A percentile compares a stretch with the other conserved stretches of the same genome.
phyloP scores from a whole-genome alignment of 2,329 filamentous ascomycete genomes.

The Pseudogymnoascus sp. region DNA sequence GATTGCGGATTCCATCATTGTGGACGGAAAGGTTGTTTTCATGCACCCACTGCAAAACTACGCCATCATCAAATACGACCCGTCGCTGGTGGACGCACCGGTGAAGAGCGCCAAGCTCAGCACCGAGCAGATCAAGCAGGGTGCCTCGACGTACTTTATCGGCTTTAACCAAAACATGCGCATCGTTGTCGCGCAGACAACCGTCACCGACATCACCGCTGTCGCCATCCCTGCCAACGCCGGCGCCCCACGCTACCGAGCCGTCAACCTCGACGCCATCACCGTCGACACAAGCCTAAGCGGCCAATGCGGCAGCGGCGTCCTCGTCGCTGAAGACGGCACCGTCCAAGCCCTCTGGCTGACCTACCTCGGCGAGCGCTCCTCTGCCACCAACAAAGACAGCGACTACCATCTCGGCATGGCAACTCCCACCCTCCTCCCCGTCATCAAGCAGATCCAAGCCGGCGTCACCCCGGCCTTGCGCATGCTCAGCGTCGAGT shows the following conservation, averaged over 20 bases:
- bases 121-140: conserved; percentile 77
- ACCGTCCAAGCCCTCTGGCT: conserved; percentile 94
- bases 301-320: conserved; percentile 87
- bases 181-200: conserved; percentile 88
- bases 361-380: conserved; percentile 89
- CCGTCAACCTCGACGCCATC: conserved; percentile 93
- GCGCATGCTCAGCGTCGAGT: conserved; percentile 88
- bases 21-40: conserved; percentile 91
- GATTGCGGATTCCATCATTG: conserved; percentile 91
- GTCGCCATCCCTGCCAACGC: conserved; percentile 94
- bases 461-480: conserved; percentile 71
- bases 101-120: conserved; percentile 84
- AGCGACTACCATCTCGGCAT: conserved; percentile 95
- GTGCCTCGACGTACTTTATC: conserved; percentile 89
- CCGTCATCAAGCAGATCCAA: conserved; percentile 82
- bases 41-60: conserved; percentile 97
- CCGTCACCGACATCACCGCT: conserved; percentile 93
- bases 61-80: conserved; percentile 90
- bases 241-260: conserved; percentile 83
- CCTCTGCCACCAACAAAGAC: conserved; percentile 70
- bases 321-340: conserved; percentile 81
- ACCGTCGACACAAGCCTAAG: conserved; percentile 92
- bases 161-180: conserved; percentile 96
- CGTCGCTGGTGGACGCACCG: conserved; percentile 83
- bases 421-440: conserved; percentile 78